Base-by-base conservation (phyloP, 2,329 filamentous ascomycete species). In the Lachnellula hyalina region DNA sequence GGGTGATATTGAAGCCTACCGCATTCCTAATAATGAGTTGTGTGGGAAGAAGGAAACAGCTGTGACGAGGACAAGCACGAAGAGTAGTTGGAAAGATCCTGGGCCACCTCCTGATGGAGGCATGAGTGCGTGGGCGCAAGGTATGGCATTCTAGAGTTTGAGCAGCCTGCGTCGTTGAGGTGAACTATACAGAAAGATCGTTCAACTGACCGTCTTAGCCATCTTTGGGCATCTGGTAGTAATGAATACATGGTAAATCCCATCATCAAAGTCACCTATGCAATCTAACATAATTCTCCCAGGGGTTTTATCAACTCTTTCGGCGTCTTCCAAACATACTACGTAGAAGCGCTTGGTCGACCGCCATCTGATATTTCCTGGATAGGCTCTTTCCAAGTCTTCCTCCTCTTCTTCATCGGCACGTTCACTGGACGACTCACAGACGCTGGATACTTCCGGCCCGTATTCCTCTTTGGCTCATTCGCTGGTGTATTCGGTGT, bases 311-410 rank as follows among this genome's bases (percentile, higher is more conserved):
- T 71, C 54, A 72, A 71, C 51, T 70, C 69, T 6, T 75, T 73
- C 51, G 74, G 74, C 9, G 65, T 76, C 25, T 77, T 75, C 56
- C 74, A 77, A 64, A 64, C 68, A 14, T 75, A 75, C 62, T 77
- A 77, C 56, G 65, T 68, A 3, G 63, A 63, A 5, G 51, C 63
- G 0, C 64, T 76, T 7, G 36, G 63, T 1, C 61, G 63, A 2
- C 58, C 69, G 1, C 66, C 71, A 1, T 72, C 71, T 1, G 64
- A 68, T 28, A 71, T 77, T 28, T 74, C 74, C 19, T 77, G 74
- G 75, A 68, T 77, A n/a, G 74, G 75, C n/a, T 67, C 67, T n/a
- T 61, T 75, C 14, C 73, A 76, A 56, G 62, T 73, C 36, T 76
- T 73, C 56, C 62, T 75, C 14, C 63, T 75, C 14, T 74, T 74